Percentiles rank a stretch among this genome's conserved stretches.
Conservation (phyloP, 768 basidiomycete species). For the Mycena indigotica region DNA sequence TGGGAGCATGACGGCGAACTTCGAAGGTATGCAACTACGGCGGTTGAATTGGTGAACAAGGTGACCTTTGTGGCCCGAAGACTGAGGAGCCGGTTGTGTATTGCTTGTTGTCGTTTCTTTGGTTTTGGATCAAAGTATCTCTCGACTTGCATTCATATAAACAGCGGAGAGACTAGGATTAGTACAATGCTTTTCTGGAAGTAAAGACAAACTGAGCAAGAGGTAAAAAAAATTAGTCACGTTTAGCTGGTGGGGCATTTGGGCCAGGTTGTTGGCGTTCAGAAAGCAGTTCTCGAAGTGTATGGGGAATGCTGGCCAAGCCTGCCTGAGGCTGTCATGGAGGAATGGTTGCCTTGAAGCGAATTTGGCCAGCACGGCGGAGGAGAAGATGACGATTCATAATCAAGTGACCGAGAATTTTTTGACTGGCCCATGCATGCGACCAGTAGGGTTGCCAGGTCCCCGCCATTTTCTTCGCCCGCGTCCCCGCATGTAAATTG, state of each 20-base stretch:
- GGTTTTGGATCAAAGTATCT: constrained; percentile 16
- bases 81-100: constrained; percentile 6
- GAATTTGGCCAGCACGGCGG: constrained; percentile 8
- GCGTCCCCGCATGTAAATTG: too few species aligned
- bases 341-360: constrained; percentile 17
- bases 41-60: constrained; percentile 1
- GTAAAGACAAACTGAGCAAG: constrained; percentile 1
- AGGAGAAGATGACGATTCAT: not conserved
- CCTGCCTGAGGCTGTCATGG: constrained; percentile 15
- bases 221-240: constrained; percentile 11
- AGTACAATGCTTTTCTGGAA: not conserved
- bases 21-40: constrained; percentile 16
- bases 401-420: not conserved
- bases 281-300: constrained; percentile 17
- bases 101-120: constrained; percentile 15
- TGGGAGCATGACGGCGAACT: constrained; percentile 16
- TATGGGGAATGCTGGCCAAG: constrained; percentile 13
- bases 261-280: constrained; percentile 9
- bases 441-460: constrained; percentile 2
- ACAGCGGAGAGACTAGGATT: constrained; percentile 12
- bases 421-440: not conserved
- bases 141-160: constrained; percentile 20
- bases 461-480: not conserved
- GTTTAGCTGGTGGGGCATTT: constrained; percentile 4
- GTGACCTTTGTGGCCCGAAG: constrained; percentile 5